Conservation (phyloP, 2,329 filamentous ascomycete species). For the Penicillium occitanis region DNA sequence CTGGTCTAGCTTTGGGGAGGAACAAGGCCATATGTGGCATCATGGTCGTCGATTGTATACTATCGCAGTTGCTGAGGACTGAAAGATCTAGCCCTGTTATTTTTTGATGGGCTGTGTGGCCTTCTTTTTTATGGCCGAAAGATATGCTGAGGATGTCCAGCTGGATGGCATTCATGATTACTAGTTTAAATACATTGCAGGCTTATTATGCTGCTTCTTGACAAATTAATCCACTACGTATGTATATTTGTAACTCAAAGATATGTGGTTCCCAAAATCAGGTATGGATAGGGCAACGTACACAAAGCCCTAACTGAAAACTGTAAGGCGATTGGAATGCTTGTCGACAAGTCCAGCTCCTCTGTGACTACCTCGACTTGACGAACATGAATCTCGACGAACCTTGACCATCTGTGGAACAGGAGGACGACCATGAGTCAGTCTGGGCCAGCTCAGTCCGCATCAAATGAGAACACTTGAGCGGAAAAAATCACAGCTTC, state of each 20-base stretch:
- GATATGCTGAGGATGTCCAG: background rate
- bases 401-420: too few species aligned
- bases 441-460: too few species aligned
- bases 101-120: background rate
- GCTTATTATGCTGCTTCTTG: conserved; percentile 9
- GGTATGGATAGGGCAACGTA: too few species aligned
- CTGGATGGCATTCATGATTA: background rate
- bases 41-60: conserved; percentile 4
- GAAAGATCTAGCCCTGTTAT: conserved; percentile 4
- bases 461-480: too few species aligned
- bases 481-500: too few species aligned
- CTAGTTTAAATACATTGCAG: conserved; percentile 5
- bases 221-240: background rate
- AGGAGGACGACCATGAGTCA: too few species aligned
- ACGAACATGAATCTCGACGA: too few species aligned
- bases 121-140: background rate
- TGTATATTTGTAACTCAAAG: background rate
- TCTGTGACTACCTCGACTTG: too few species aligned
- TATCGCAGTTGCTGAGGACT: background rate
- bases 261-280: background rate
- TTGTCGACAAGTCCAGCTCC: too few species aligned
- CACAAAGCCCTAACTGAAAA: too few species aligned
- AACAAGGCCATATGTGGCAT: background rate
- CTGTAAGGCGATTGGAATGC: too few species aligned
- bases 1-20: background rate